A percentile compares a stretch with the other conserved stretches of the same genome.
These are phyloP conservation scores for Capronia epimyces DNA, from an alignment of 2,329 filamentous ascomycete species.

Conservation along the genomic window DNA sequence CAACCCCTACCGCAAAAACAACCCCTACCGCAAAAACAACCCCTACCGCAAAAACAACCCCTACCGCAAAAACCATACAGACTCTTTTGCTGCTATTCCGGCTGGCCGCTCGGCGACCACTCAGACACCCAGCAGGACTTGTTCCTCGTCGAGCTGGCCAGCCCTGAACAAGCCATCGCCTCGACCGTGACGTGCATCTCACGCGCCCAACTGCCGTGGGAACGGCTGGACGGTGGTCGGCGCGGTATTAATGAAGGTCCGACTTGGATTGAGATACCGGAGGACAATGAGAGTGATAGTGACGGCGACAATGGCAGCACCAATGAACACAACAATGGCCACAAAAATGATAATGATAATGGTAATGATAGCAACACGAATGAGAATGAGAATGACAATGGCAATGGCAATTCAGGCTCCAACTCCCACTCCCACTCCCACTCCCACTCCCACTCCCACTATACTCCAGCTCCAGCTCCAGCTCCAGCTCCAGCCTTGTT, in stretches of 20 bases:
- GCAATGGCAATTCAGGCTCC: too few relatives aligned
- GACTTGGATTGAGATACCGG: slow-evolving; percentile 19
- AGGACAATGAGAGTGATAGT: background rate
- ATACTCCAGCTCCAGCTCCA: too few relatives aligned
- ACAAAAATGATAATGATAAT: background rate
- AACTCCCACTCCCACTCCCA: too few relatives aligned
- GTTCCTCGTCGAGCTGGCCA: slow-evolving; percentile 22
- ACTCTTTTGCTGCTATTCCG: slow-evolving; percentile 26
- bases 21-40: background rate
- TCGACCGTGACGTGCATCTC: slow-evolving; percentile 19
- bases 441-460: too few relatives aligned
- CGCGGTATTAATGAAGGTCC: slow-evolving; percentile 29
- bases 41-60: background rate
- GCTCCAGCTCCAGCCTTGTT: background rate
- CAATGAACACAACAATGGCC: background rate
- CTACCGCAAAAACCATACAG: slow-evolving; percentile 1
- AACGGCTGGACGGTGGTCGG: slow-evolving; percentile 22
- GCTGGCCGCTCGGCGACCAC: slow-evolving; percentile 26
- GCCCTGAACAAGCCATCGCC: slow-evolving; percentile 16
- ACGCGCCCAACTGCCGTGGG: slow-evolving; percentile 23
- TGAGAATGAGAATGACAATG: background rate
- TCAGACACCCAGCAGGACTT: slow-evolving; percentile 28
- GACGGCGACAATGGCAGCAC: too few relatives aligned
- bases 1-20: background rate
- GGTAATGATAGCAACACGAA: background rate